These are phyloP conservation scores for Neurospora africana DNA, from an alignment of 495 filamentous ascomycete genomes.

Conservation along the genomic window DNA sequence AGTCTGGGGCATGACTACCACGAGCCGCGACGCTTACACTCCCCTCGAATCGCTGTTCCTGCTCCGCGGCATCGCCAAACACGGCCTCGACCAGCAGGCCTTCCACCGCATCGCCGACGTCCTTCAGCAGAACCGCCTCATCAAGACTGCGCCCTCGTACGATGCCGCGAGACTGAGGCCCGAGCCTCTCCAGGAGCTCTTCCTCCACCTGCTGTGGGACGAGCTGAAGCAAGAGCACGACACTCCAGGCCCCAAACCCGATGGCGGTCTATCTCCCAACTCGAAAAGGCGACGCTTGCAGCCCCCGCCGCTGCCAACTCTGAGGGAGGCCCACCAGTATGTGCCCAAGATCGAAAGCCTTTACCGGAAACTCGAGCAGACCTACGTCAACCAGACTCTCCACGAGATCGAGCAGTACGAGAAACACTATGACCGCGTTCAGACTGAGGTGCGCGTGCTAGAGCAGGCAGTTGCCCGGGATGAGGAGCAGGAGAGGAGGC, in stretches of 20 bases:
- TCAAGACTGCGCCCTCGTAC: constrained; percentile 57
- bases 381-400: constrained; percentile 59
- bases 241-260: constrained; percentile 16
- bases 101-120: constrained; percentile 66
- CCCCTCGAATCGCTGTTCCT: constrained; percentile 82
- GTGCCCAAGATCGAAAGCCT: constrained; percentile 55
- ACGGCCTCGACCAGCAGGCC: constrained; percentile 51
- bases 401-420: constrained; percentile 67
- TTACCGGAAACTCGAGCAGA: constrained; percentile 59
- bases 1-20: constrained; percentile 44
- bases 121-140: constrained; percentile 57
- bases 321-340: constrained; percentile 55
- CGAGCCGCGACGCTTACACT: constrained; percentile 52
- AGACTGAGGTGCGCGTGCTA: constrained; percentile 57
- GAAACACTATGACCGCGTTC: constrained; percentile 49
- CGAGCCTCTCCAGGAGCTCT: constrained; percentile 68
- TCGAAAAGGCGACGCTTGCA: constrained; percentile 66
- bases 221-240: constrained; percentile 41
- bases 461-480: constrained; percentile 26
- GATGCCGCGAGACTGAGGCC: constrained; percentile 64
- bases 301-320: constrained; percentile 50
- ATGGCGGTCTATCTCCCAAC: constrained; percentile 33
- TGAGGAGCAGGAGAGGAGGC: constrained; percentile 5
- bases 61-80: constrained; percentile 68
- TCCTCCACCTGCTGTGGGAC: constrained; percentile 64